Evolutionary conservation across 305 asterid species (phyloP).

Genomic region (Fraxinus ornus): DNA sequence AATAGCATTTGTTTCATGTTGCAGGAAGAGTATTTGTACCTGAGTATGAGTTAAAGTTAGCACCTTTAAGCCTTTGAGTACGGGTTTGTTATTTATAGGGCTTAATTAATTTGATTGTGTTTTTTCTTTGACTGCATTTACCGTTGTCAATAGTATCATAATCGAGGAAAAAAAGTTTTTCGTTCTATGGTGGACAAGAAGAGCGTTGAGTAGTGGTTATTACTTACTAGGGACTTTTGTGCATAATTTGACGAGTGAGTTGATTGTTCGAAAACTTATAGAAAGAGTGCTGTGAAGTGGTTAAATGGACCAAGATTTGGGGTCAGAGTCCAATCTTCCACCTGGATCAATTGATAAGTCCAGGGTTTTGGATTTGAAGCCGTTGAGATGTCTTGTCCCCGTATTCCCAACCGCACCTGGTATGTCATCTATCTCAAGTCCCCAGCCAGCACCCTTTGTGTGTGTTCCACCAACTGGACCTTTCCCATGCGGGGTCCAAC

Average conservation of each 20-base stretch:
- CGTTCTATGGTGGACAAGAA: not conserved
- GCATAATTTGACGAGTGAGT: slow-evolving; percentile 3
- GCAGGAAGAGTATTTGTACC: slow-evolving; percentile 28
- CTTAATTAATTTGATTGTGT: slow-evolving; percentile 15
- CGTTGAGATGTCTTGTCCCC: slow-evolving; percentile 73
- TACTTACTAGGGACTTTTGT: not conserved
- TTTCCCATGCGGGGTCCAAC: slow-evolving; percentile 73
- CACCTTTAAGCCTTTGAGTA: slow-evolving; percentile 7
- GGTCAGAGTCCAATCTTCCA: slow-evolving; percentile 40
- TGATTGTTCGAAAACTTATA: not conserved
- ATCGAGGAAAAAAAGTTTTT: not conserved
- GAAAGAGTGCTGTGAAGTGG: slow-evolving; percentile 17
- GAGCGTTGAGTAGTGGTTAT: not conserved
- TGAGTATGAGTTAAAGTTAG: slow-evolving; percentile 7
- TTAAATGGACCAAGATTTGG: slow-evolving; percentile 65
- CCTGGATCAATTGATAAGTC: slow-evolving; percentile 59
- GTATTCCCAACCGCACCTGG: slow-evolving; percentile 65
- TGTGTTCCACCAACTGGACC: slow-evolving; percentile 90
- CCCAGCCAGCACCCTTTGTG: slow-evolving; percentile 71
- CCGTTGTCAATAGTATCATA: not conserved
- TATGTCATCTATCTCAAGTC: slow-evolving; percentile 42
- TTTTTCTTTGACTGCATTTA: not conserved
- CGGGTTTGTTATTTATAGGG: slow-evolving; percentile 12
- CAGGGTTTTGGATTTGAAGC: slow-evolving; percentile 66
- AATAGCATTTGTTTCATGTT: slow-evolving; percentile 25